These are phyloP conservation scores for Phytopythium litorale DNA, from an alignment of 352 stramenopile genomes.

Conservation along the genomic window DNA sequence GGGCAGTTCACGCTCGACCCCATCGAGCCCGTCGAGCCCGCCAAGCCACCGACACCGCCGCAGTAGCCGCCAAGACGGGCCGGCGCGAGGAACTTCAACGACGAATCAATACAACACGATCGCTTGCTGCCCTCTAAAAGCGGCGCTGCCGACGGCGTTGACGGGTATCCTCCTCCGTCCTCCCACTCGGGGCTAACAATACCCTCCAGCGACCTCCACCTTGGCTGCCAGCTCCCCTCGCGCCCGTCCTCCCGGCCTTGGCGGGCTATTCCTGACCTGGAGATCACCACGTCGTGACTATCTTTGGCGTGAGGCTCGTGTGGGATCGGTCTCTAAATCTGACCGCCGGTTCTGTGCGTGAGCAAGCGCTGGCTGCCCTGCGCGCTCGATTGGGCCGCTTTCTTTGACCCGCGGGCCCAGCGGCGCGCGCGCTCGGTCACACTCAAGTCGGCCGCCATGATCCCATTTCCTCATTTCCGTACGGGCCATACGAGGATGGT, in stretches of 20 bases:
- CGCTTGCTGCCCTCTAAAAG: background rate
- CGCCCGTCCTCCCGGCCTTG: background rate
- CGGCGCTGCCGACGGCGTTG: too few species aligned
- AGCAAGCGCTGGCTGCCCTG: background rate
- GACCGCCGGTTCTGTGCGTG: background rate
- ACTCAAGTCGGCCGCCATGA: slow-evolving; percentile 31
- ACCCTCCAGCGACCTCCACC: too few species aligned
- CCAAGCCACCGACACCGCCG: slow-evolving; percentile 11
- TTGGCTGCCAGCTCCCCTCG: background rate
- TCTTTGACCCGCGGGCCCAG: background rate
- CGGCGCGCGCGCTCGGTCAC: background rate
- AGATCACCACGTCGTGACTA: slow-evolving; percentile 4
- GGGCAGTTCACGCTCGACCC: slow-evolving; percentile 82
- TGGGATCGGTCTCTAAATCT: slow-evolving; percentile 5
- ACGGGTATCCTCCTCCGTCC: too few species aligned
- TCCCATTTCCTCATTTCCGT: slow-evolving; percentile 70
- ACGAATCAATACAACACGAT: background rate
- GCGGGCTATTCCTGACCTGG: background rate
- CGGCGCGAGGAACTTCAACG: background rate
- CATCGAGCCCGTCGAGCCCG: slow-evolving; percentile 42
- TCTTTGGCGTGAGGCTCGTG: background rate
- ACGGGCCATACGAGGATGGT: slow-evolving; percentile 77
- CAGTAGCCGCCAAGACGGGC: background rate
- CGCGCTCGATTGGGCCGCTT: background rate
- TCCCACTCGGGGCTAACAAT: too few species aligned